Evolutionary conservation across 768 basidiomycete species (phyloP), one percentile per base, ranked within the genome.

Genomic region (Lepiota brunneoincarnata): DNA sequence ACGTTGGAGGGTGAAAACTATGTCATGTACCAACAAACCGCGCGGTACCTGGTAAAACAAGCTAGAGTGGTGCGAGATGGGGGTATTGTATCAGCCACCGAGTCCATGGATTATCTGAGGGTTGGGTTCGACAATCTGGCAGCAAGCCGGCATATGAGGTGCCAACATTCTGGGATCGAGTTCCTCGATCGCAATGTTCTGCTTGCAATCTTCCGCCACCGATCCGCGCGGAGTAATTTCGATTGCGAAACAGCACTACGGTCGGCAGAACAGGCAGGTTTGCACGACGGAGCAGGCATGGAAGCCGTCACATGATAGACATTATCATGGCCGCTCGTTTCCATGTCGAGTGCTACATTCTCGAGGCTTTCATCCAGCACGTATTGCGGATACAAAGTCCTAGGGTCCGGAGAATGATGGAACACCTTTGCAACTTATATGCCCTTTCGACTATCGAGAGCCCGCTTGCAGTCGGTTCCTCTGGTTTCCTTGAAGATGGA

Each of bases 21-120:
- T 21, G 64, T 65, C 18, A 64, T 66, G 65, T 67, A 63, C 44
- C 65, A 63, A 51, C 66, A 67, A 52, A 54, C 65, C 5, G 66
- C 65, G 6, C 54, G 66, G n/a, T 63, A 59, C 38, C 58, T 66
- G 36, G 40, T 66, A 6, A 65, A 66, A 44, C 54, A 57, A 42
- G 53, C 54, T 20, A 26, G 28, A 26, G 21, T 10, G 2, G 26
- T 49, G 6, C 48, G 48, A 3, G 23, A 6, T n/a, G 36, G 48
- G 23, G 9, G 26, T 39, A 21, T 28, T 21, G 15, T 15, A 28
- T 43, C 12, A 24, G 38, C 15, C 55, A 53, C n/a, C 3, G 38
- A 7, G 53, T 44, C 7, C 48, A 17, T n/a, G 3, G 48, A 24
- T 23, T 49, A 49, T 49, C 37, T 49, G 20, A 14, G 34, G 36